These are phyloP conservation scores for Batkoa obscura DNA, from an alignment of 371 early-diverging fungal species.

Conservation along the genomic window DNA sequence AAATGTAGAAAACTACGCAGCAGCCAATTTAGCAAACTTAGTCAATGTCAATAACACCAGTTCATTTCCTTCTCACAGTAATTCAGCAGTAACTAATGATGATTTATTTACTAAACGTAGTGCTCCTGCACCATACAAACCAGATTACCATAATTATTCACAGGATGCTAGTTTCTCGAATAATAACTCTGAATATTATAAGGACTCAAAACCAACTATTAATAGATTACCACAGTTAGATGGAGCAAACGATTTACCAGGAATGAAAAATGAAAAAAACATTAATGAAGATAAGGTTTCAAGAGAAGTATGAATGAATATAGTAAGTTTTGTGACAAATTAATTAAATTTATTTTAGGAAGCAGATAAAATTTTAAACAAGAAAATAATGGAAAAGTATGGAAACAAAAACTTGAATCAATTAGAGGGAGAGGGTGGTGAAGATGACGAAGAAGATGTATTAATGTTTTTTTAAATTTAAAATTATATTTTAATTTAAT, in stretches of 20 bases:
- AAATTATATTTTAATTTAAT: slow-evolving; percentile 7
- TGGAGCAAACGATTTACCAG: not conserved
- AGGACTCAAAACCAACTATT: not conserved
- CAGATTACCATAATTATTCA: not conserved
- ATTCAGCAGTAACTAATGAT: not conserved
- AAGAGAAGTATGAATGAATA: too few species aligned
- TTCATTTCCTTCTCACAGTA: not conserved
- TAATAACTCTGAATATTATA: not conserved
- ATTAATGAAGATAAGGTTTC: too few species aligned
- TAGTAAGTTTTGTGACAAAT: not conserved
- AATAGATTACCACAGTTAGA: not conserved
- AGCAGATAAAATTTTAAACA: not conserved
- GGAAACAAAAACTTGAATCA: not conserved
- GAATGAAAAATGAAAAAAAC: too few species aligned
- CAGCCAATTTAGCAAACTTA: slow-evolving; percentile 2
- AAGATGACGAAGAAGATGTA: slow-evolving; percentile 20
- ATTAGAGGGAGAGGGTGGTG: slow-evolving; percentile 31
- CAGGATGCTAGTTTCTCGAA: not conserved
- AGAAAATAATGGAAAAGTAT: not conserved
- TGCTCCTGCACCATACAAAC: not conserved
- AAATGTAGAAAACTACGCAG: not conserved
- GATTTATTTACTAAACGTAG: too few species aligned
- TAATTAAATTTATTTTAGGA: not conserved
- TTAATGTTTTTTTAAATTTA: slow-evolving; percentile 24
- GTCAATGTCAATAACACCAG: not conserved